Base-by-base conservation (phyloP, 345 rosid species). In the Lumnitzera racemosa region DNA sequence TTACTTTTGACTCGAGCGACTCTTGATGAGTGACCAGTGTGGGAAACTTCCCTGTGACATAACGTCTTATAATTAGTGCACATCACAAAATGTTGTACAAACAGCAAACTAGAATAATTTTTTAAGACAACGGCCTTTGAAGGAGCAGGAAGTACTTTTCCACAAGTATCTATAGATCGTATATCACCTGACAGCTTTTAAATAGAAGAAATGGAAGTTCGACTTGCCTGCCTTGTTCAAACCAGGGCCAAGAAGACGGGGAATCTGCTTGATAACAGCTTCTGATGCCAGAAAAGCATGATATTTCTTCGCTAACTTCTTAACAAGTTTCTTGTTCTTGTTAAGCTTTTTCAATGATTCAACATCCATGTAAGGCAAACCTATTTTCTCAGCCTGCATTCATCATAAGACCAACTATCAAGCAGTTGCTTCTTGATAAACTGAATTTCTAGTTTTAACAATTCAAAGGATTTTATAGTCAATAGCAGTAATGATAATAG, bases 161-260 rank as follows among this genome's bases (percentile, higher is more conserved):
- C 20, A 52, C 20, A 51, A 51, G 13, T 27, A 48, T 4, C 50
- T 13, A 17, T 13, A 17, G 47, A 51, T 15, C 13, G 46, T 11
- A 2, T 47, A 4, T 59, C 15, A 15, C 12, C 4, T 12, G 13
- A 46, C 24, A 16, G 25, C 0, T 3, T 3, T 3, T 14, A 46
- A 27, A 1, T 0, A 15, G 2, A 24, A 12, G 52, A 10, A 27
- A 3, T 2, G 13, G 49, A 29, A 47, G 43, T 48, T 52, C 20
- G 0, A 73, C 90, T 78, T 80, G 86, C 95, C 95, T 77, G 95
- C 95, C 70, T 87, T 87, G 88, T 87, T 87, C 69, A 87, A 89
- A 77, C 95, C 95, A 11, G 90, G 95, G 53, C 95, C 95, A 49
- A 87, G 69, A 51, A 87, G 84, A 76, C 94, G 94, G 13, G 94